phyloP scores from a whole-genome alignment of 768 basidiomycete species.

The Tricholoma sp. region DNA sequence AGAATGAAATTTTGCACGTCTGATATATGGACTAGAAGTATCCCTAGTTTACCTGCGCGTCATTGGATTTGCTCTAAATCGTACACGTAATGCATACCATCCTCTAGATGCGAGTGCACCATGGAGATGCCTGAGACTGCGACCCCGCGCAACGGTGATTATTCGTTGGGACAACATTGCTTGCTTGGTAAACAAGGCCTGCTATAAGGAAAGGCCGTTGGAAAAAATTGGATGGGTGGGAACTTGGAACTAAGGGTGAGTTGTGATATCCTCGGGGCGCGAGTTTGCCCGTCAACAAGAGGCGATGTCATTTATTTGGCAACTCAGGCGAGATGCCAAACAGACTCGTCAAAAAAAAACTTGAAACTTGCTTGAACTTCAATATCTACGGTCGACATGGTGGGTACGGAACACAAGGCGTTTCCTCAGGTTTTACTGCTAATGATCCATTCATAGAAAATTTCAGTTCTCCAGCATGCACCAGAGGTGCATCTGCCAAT shows the following conservation, averaged over 20 bases:
- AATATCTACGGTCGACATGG: background rate
- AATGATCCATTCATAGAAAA: conserved; percentile 50
- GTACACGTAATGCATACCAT: conserved; percentile 34
- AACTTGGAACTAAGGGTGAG: background rate
- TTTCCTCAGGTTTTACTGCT: background rate
- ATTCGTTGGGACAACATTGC: conserved; percentile 70
- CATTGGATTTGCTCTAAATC: conserved; percentile 10
- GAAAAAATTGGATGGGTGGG: background rate
- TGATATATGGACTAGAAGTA: conserved; percentile 38
- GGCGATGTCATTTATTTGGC: conserved; percentile 20
- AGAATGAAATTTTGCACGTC: conserved; percentile 63
- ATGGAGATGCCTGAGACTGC: conserved; percentile 36
- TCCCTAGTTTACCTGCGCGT: conserved; percentile 30
- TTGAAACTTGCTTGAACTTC: too few species aligned
- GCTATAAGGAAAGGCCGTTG: background rate
- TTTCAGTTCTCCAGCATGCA: conserved; percentile 82
- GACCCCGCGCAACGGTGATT: conserved; percentile 58
- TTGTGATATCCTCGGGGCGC: background rate
- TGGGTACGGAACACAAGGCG: background rate
- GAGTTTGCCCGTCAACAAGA: conserved; percentile 1
- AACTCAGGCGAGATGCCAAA: conserved; percentile 1
- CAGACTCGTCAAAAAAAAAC: too few species aligned
- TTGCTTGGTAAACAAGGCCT: background rate
- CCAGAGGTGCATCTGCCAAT: conserved; percentile 68
- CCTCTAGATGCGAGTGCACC: conserved; percentile 32